phyloP scores from a whole-genome alignment of 768 basidiomycete species.

The Pholiota microspora region DNA sequence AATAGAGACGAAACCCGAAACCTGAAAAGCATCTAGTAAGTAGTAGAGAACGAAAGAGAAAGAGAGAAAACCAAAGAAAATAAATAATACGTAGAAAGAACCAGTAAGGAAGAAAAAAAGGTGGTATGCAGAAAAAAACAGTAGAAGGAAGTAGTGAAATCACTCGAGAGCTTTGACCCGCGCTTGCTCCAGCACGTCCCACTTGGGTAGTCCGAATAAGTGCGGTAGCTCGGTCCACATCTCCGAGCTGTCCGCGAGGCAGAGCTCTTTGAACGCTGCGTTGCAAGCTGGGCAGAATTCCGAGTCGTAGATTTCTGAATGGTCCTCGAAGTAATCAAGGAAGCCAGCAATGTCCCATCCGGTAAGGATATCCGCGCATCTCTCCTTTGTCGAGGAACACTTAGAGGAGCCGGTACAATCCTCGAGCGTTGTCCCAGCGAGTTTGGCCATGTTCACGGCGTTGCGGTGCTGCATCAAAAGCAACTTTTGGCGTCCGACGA shows the following conservation, averaged over 20 bases:
- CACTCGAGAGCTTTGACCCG: slow-evolving; percentile 21
- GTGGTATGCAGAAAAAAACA: no score
- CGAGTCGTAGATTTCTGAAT: slow-evolving; percentile 16
- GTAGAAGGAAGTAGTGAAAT: no score
- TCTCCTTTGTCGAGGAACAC: slow-evolving; percentile 18
- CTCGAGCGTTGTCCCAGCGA: slow-evolving; percentile 1
- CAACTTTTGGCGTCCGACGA: slow-evolving; percentile 27
- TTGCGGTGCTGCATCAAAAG: slow-evolving; percentile 21
- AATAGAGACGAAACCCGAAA: no score
- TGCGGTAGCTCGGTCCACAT: slow-evolving; percentile 32
- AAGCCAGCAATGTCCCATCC: slow-evolving; percentile 31
- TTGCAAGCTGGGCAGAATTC: slow-evolving; percentile 25
- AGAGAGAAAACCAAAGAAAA: neutral
- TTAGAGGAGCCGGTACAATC: slow-evolving; percentile 14
- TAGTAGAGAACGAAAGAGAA: neutral
- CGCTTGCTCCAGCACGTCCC: slow-evolving; percentile 26
- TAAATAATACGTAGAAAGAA: no score
- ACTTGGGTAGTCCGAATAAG: slow-evolving; percentile 27
- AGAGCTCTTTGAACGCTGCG: slow-evolving; percentile 16
- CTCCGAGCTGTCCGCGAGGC: slow-evolving; percentile 19
- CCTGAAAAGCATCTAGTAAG: no score
- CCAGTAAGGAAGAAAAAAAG: no score
- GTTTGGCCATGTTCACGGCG: slow-evolving; percentile 15
- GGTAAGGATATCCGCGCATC: slow-evolving; percentile 23
- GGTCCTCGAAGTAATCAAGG: slow-evolving; percentile 32